These are phyloP conservation scores for Melampsora abietis-canadensis DNA, from an alignment of 1,284 basidiomycete genomes.

Conservation along the genomic window DNA sequence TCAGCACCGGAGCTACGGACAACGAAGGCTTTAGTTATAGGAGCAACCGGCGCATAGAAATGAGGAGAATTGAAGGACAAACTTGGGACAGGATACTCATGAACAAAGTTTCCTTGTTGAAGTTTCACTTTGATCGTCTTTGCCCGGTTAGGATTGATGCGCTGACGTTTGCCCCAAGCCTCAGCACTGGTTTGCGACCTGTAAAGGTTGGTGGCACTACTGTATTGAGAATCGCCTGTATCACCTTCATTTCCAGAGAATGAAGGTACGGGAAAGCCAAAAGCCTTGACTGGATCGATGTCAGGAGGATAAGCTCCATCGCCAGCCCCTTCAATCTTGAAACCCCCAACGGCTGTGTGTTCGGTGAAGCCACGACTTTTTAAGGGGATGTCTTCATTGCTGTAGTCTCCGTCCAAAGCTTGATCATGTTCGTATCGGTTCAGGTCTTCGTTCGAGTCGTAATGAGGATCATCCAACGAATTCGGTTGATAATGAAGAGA, in stretches of 20 bases:
- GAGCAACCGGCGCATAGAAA: neutral
- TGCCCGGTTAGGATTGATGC: conserved; percentile 38
- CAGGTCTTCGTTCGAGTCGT: neutral
- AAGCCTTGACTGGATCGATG: conserved; percentile 9
- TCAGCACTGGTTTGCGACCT: conserved; percentile 41
- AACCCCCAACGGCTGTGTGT: neutral
- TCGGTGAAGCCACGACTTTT: neutral
- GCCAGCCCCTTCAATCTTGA: neutral
- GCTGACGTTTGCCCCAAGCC: conserved; percentile 40
- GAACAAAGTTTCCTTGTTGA: conserved; percentile 41
- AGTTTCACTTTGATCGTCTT: conserved; percentile 44
- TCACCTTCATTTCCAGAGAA: conserved; percentile 17
- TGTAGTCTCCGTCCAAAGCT: neutral
- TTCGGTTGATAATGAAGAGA: neutral
- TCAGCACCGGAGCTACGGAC: conserved; percentile 38
- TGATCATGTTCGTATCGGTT: neutral
- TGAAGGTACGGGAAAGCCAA: conserved; percentile 27
- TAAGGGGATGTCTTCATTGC: neutral
- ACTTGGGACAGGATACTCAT: conserved; percentile 43
- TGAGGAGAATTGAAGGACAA: neutral
- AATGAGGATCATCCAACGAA: neutral
- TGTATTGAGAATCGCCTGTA: neutral
- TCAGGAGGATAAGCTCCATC: conserved; percentile 10
- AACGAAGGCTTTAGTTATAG: neutral
- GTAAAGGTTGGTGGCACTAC: conserved; percentile 26